Evolutionary conservation across 345 rosid genomes (phyloP).

Genomic region (Hibiscus syriacus): DNA sequence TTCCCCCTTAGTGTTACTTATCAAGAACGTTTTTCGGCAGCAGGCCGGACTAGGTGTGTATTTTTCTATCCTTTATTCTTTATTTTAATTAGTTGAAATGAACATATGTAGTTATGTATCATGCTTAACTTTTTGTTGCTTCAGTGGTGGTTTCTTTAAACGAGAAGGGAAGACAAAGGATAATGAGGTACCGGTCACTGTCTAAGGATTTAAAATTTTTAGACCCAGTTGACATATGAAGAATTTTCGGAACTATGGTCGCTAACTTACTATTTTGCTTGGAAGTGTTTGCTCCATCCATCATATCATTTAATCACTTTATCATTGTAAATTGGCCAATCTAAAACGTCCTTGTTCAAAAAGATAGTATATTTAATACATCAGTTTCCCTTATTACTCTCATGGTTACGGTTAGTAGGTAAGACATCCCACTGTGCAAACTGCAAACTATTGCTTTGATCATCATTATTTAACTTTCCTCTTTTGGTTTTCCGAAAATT

Average conservation of each 20-base stretch:
- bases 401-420: neutral
- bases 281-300: neutral
- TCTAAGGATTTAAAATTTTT: neutral
- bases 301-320: slow-evolving; percentile 1
- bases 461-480: neutral
- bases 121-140: slow-evolving; percentile 16
- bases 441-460: neutral
- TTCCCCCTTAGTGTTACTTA: slow-evolving; percentile 82
- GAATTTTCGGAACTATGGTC: neutral
- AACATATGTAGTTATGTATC: slow-evolving; percentile 13
- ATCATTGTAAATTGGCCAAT: neutral
- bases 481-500: neutral
- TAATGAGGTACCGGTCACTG: slow-evolving; percentile 61
- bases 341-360: neutral
- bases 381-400: neutral
- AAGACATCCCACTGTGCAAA: neutral
- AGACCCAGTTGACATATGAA: neutral
- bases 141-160: slow-evolving; percentile 95
- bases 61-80: slow-evolving; percentile 2
- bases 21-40: slow-evolving; percentile 98
- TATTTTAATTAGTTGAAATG: neutral
- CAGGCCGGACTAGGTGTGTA: slow-evolving; percentile 87
- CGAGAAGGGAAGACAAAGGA: slow-evolving; percentile 94
- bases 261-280: neutral
- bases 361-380: neutral